A percentile compares a stretch with the other conserved stretches of the same genome.
These are phyloP conservation scores for Salvia rosmarinus DNA, from an alignment of 257 asterid species.

Conservation along the genomic window DNA sequence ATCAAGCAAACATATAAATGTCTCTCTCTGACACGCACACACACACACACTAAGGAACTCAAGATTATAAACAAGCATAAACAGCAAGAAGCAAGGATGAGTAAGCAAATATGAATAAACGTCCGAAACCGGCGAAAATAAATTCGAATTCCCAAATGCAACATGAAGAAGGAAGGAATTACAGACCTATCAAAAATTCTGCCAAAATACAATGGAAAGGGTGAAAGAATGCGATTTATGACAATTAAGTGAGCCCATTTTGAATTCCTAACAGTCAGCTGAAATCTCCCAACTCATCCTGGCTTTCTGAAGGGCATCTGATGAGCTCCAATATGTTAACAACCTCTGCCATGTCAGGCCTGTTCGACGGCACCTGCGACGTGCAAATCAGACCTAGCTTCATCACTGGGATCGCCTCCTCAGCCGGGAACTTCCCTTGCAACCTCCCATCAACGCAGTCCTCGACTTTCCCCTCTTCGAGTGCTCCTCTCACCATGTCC, in stretches of 20 bases:
- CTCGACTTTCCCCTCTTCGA: constrained; percentile 78
- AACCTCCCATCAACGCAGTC: constrained; percentile 72
- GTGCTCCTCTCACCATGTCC: constrained; percentile 86
- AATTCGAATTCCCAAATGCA: constrained; percentile 33
- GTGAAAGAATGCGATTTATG: too few species aligned
- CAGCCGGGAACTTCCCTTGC: constrained; percentile 74
- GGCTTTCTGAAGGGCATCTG: constrained; percentile 64
- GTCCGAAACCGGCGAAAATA: constrained; percentile 32
- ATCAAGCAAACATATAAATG: too few species aligned
- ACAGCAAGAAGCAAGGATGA: not conserved
- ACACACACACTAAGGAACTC: not conserved
- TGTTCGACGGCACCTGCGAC: constrained; percentile 86
- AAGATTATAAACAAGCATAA: not conserved
- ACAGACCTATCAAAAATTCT: constrained; percentile 36
- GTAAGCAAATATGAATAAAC: constrained; percentile 8
- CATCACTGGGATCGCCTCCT: constrained; percentile 84
- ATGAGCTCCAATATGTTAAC: constrained; percentile 83
- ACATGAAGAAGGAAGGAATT: constrained; percentile 44
- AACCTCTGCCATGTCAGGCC: constrained; percentile 91
- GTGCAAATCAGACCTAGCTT: constrained; percentile 86
- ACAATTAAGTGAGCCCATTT: too few species aligned
- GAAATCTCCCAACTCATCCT: constrained; percentile 60
- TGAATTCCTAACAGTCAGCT: constrained; percentile 32
- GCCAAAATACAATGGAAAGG: too few species aligned
- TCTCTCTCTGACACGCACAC: too few species aligned